A percentile compares a stretch with the other conserved stretches of the same genome.
Conservation (phyloP, 1,284 basidiomycete genomes). For the Cerioporus squamosus region DNA sequence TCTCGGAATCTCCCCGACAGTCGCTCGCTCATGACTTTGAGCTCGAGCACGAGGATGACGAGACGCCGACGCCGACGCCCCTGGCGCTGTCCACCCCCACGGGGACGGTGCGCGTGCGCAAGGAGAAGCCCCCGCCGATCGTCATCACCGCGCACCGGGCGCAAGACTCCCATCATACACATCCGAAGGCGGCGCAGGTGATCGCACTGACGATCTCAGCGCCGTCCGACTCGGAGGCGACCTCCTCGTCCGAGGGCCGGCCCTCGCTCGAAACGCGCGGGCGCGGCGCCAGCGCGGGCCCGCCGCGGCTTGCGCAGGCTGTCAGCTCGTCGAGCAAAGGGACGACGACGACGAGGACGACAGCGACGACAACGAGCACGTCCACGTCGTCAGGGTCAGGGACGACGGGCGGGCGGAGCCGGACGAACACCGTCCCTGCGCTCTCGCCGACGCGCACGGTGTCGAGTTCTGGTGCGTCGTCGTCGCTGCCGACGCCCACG, state of each 20-base stretch:
- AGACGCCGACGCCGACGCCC: not conserved
- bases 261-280: constrained; percentile 7
- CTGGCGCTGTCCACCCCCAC: constrained; percentile 2
- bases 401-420: not conserved
- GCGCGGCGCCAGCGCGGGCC: not conserved
- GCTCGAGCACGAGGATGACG: not conserved
- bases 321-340: constrained; percentile 4
- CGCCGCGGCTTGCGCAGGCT: constrained; percentile 12
- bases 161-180: not conserved
- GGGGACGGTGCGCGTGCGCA: constrained; percentile 18
- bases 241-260: constrained; percentile 4
- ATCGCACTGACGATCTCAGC: constrained; percentile 6
- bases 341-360: too few species aligned
- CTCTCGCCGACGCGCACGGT: constrained; percentile 34
- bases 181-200: not conserved
- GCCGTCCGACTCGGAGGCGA: constrained; percentile 14
- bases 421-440: constrained; percentile 26
- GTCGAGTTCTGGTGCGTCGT: constrained; percentile 26
- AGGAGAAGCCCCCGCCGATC: constrained; percentile 28
- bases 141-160: constrained; percentile 19
- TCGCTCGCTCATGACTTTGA: too few species aligned
- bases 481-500: constrained; percentile 30
- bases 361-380: too few species aligned
- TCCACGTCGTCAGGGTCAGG: too few species aligned
- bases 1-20: not conserved